Conservation (phyloP, 805 yeast genomes). For the Torulaspora delbrueckii region DNA sequence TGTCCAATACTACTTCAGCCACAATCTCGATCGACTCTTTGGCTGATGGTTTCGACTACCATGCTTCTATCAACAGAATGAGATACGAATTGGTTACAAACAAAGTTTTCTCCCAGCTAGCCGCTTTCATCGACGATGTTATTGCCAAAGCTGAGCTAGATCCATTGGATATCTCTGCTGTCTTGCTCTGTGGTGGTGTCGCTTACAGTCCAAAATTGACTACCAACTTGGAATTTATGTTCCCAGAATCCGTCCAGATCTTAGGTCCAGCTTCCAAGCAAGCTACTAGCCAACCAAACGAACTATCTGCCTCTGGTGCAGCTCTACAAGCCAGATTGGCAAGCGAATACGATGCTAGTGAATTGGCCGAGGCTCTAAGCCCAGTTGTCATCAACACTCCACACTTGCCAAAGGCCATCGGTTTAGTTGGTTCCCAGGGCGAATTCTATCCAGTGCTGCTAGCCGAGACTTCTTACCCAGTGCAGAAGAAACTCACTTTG, state of each 20-base stretch:
- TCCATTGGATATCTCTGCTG: slow-evolving; percentile 82
- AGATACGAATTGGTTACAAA: slow-evolving; percentile 86
- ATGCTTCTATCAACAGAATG: slow-evolving; percentile 87
- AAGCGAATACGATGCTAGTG: slow-evolving; percentile 79
- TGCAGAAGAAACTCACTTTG: slow-evolving; percentile 67
- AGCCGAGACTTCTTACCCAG: slow-evolving; percentile 86
- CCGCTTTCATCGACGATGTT: slow-evolving; percentile 66
- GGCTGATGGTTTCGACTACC: slow-evolving; percentile 91
- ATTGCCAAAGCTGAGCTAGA: slow-evolving; percentile 82
- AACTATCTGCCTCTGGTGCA: slow-evolving; percentile 88
- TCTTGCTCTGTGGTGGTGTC: slow-evolving; percentile 87
- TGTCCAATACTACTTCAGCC: slow-evolving; percentile 82
- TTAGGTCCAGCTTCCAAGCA: slow-evolving; percentile 72
- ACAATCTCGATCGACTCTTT: slow-evolving; percentile 92
- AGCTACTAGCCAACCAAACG: slow-evolving; percentile 83
- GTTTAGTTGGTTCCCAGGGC: slow-evolving; percentile 71
- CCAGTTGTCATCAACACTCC: slow-evolving; percentile 81
- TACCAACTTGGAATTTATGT: slow-evolving; percentile 60
- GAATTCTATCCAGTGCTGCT: slow-evolving; percentile 68
- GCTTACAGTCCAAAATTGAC: slow-evolving; percentile 91
- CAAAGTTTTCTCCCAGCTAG: slow-evolving; percentile 68
- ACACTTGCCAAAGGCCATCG: slow-evolving; percentile 79
- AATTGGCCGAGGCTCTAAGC: slow-evolving; percentile 71
- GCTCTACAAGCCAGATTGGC: slow-evolving; percentile 89
- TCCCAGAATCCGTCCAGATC: slow-evolving; percentile 68